Percentiles rank a stretch among this genome's conserved stretches.
Evolutionary conservation across 768 basidiomycete species (phyloP).

Genomic region (Boletus subparvulus): DNA sequence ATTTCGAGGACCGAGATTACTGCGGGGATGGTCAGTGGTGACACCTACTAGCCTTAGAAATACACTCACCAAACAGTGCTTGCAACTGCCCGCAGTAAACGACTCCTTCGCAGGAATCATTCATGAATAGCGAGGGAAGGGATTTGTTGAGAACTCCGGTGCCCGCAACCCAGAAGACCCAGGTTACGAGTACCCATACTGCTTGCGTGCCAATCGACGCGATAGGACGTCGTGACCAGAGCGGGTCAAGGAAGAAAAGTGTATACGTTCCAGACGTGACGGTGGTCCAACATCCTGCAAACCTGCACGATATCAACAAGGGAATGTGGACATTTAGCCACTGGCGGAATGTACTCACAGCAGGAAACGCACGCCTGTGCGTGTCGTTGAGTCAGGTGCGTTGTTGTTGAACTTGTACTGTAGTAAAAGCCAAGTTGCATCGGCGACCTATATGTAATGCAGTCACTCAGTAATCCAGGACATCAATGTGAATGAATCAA

Average conservation of each 20-base stretch:
- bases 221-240: slow-evolving; percentile 51
- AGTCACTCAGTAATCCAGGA: slow-evolving; percentile 2
- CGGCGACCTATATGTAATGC: slow-evolving; percentile 41
- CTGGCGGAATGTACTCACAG: slow-evolving; percentile 39
- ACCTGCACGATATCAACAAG: slow-evolving; percentile 37
- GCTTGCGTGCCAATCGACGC: slow-evolving; percentile 59
- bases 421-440: slow-evolving; percentile 57
- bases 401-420: slow-evolving; percentile 56
- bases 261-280: slow-evolving; percentile 51
- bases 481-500: slow-evolving; percentile 15
- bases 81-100: slow-evolving; percentile 60
- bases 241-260: slow-evolving; percentile 60
- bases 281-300: slow-evolving; percentile 60
- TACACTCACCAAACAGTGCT: slow-evolving; percentile 48
- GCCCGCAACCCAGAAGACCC: slow-evolving; percentile 61
- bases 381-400: slow-evolving; percentile 46
- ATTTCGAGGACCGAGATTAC: slow-evolving; percentile 53
- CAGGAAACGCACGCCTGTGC: slow-evolving; percentile 45
- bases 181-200: slow-evolving; percentile 58
- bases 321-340: neutral
- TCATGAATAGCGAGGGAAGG: slow-evolving; percentile 44
- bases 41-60: neutral
- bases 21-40: slow-evolving; percentile 20
- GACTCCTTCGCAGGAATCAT: slow-evolving; percentile 38
- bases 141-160: slow-evolving; percentile 51